These are phyloP conservation scores for Caryopteris hybrid DNA, from an alignment of 305 asterid species.

Conservation along the genomic window DNA sequence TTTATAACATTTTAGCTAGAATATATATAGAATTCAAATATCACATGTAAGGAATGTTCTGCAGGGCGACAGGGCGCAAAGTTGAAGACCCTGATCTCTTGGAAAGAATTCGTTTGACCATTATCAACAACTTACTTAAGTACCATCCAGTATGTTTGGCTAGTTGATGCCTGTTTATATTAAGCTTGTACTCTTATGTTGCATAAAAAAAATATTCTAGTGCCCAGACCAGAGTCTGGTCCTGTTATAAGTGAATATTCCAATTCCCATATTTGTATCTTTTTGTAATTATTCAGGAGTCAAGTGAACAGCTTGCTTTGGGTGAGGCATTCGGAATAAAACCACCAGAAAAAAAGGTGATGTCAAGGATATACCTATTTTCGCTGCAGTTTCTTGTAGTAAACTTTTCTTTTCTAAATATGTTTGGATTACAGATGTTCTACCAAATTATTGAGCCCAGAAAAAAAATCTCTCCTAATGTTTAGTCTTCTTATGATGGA, in stretches of 20 bases:
- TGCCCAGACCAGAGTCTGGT: slow-evolving; percentile 1
- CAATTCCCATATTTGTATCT: slow-evolving; percentile 5
- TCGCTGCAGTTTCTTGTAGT: background rate
- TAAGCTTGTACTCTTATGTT: background rate
- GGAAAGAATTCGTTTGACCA: slow-evolving; percentile 93
- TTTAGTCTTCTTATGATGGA: background rate
- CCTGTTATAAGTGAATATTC: slow-evolving; percentile 7
- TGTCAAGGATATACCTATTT: background rate
- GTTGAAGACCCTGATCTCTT: slow-evolving; percentile 92
- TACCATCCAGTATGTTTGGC: slow-evolving; percentile 83
- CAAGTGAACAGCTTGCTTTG: slow-evolving; percentile 90
- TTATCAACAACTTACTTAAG: slow-evolving; percentile 84
- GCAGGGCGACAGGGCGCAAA: slow-evolving; percentile 82
- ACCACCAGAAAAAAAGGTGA: slow-evolving; percentile 81
- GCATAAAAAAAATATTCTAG: background rate
- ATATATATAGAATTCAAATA: background rate
- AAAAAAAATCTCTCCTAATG: too few relatives aligned
- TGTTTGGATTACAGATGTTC: slow-evolving; percentile 2
- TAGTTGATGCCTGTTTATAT: slow-evolving; percentile 11
- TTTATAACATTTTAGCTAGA: background rate
- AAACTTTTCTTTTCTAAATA: background rate
- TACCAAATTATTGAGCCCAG: background rate
- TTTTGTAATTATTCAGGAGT: slow-evolving; percentile 54
- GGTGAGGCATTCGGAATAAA: slow-evolving; percentile 93
- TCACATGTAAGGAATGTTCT: slow-evolving; percentile 11